These are phyloP conservation scores for Tetracladium setigerum DNA, from an alignment of 495 filamentous ascomycete genomes.

Conservation along the genomic window DNA sequence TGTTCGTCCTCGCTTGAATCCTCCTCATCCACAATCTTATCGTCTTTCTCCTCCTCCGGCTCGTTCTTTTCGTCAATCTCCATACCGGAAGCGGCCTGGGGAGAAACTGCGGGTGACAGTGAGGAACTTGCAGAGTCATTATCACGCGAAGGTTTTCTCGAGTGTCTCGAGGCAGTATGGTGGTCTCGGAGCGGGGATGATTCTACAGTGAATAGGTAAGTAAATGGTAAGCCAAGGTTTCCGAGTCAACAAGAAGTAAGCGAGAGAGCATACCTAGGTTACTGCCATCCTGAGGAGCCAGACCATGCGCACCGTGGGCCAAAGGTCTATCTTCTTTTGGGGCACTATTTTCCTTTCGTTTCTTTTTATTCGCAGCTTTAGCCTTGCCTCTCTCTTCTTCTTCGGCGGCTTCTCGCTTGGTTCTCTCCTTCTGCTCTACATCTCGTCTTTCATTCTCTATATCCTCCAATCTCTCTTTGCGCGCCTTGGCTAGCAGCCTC, in stretches of 20 bases:
- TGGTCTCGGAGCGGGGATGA: slow-evolving; percentile 10
- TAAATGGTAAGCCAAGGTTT: background rate
- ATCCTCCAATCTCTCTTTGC: slow-evolving; percentile 49
- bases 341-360: slow-evolving; percentile 42
- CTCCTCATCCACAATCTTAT: slow-evolving; percentile 33
- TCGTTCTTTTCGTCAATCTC: slow-evolving; percentile 44
- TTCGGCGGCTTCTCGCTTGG: slow-evolving; percentile 32
- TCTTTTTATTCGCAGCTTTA: slow-evolving; percentile 44
- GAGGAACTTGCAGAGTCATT: slow-evolving; percentile 55
- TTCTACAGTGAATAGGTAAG: background rate
- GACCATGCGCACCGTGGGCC: slow-evolving; percentile 53
- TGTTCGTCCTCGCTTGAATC: slow-evolving; percentile 59
- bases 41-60: slow-evolving; percentile 45
- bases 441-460: slow-evolving; percentile 32
- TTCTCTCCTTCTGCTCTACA: slow-evolving; percentile 31
- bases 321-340: slow-evolving; percentile 51
- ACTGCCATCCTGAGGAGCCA: slow-evolving; percentile 60
- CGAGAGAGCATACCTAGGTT: slow-evolving; percentile 51
- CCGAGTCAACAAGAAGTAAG: slow-evolving; percentile 3
- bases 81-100: slow-evolving; percentile 31
- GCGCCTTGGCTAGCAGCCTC: slow-evolving; percentile 56
- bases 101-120: slow-evolving; percentile 36
- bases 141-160: slow-evolving; percentile 15
- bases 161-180: slow-evolving; percentile 2
- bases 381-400: slow-evolving; percentile 34